These are phyloP conservation scores for Choanephora cucurbitarum DNA, from an alignment of 371 early-diverging fungal species.

Conservation along the genomic window DNA sequence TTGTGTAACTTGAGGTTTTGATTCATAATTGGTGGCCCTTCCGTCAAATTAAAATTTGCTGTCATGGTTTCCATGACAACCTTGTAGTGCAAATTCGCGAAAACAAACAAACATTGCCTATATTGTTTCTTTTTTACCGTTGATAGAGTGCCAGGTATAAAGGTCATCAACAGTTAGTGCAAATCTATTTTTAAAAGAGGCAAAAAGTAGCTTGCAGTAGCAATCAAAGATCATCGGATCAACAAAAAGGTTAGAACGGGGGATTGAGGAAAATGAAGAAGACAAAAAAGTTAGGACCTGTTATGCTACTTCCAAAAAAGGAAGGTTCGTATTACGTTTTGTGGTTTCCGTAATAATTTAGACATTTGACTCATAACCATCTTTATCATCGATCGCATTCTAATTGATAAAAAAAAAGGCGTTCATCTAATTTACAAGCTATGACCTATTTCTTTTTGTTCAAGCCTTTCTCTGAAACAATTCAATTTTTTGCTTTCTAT, in stretches of 20 bases:
- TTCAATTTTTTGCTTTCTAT: no score
- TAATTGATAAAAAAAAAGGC: background rate
- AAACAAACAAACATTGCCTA: background rate
- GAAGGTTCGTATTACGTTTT: background rate
- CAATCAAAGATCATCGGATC: background rate
- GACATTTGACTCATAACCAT: background rate
- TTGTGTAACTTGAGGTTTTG: background rate
- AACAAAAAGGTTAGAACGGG: background rate
- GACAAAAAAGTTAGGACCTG: background rate
- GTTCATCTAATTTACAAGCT: no score
- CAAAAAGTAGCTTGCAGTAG: background rate
- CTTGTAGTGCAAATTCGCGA: background rate
- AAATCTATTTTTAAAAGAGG: background rate
- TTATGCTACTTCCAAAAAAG: background rate
- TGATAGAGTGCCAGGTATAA: background rate
- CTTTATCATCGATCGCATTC: background rate
- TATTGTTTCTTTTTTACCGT: background rate
- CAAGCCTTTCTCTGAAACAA: no score
- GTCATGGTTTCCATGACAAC: background rate
- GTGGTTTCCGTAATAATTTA: background rate
- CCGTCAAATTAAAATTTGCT: background rate
- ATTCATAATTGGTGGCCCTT: slow-evolving; percentile 1
- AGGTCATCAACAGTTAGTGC: background rate
- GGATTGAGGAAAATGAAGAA: background rate
- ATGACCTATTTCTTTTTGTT: no score